Conservation (phyloP, 2,329 filamentous ascomycete genomes). For the Beauveria medogensis region DNA sequence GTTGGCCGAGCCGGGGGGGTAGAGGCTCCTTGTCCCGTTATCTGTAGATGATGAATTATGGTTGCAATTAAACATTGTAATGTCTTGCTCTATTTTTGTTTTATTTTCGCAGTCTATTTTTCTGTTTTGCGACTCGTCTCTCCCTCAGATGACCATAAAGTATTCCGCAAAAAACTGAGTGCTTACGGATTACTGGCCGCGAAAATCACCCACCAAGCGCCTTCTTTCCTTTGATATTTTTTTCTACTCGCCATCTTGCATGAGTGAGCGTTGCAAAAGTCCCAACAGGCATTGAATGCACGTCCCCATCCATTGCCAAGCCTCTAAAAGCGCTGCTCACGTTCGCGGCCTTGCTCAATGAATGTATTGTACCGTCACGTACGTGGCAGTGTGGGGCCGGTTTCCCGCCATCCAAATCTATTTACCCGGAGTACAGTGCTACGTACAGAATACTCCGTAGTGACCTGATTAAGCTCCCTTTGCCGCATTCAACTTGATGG, state of each 20-base stretch:
- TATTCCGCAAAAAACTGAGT: too few species aligned
- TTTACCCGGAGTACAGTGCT: not conserved
- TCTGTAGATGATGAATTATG: not conserved
- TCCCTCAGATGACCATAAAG: too few species aligned
- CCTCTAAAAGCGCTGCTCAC: not conserved
- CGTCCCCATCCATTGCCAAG: not conserved
- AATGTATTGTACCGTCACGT: not conserved
- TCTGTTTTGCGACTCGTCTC: not conserved
- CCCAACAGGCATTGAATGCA: not conserved
- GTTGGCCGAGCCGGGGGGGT: not conserved
- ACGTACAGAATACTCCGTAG: not conserved
- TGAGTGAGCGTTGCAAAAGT: not conserved
- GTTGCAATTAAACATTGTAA: not conserved
- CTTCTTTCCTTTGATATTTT: too few species aligned
- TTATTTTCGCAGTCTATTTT: not conserved
- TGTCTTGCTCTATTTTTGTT: not conserved
- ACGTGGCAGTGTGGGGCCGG: conserved; percentile 2
- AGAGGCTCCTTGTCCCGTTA: not conserved
- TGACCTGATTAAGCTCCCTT: not conserved
- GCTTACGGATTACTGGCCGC: too few species aligned
- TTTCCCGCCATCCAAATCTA: not conserved
- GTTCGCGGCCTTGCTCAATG: not conserved
- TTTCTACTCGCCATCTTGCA: not conserved
- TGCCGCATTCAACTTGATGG: too few species aligned
- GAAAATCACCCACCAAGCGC: too few species aligned